Base-by-base conservation (phyloP, 202 grass and related monocot species). In the Brachypodium distachyon region DNA sequence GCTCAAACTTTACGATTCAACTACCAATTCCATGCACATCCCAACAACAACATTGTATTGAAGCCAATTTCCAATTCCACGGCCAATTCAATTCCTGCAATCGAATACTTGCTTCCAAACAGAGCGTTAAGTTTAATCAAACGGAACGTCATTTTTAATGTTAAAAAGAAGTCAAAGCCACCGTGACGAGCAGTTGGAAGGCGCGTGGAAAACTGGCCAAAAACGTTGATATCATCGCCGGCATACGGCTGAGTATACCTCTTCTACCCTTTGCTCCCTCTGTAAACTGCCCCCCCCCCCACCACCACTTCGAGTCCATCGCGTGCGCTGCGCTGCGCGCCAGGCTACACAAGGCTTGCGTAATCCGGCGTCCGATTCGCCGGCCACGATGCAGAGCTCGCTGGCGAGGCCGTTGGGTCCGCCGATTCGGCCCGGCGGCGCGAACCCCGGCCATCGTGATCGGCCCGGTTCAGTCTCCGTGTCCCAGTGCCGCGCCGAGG, bases 171-270 rank as follows among this genome's bases (percentile, higher is more conserved):
- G n/a, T n/a, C n/a, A n/a, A n/a, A n/a, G n/a, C n/a, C n/a, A n/a
- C n/a, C n/a, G n/a, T n/a, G n/a, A n/a, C n/a, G n/a, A n/a, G n/a
- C n/a, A n/a, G n/a, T n/a, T n/a, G n/a, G n/a, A n/a, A 32, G 22
- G 39, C 29, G 9, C 47, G 4, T 22, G 16, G 12, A 38, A 29
- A 58, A 64, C 57, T 38, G 21, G 48, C 28, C 8, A 14, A 33
- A n/a, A 4, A 34, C 77, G 19, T 86, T 62, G 84, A n/a, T 54
- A 81, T 87, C 73, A 82, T 82, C 84, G 84, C 56, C 77, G 7
- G n/a, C 33, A 2, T 8, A 11, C 0, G 4, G 4, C 3, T 17
- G 44, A 43, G 6, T n/a, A 17, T 19, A 37, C 11, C 77, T 64
- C 16, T 22, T 81, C 67, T 76, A 4, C 55, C 37, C 56, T 55